A percentile compares a stretch with the other conserved stretches of the same genome.
Evolutionary conservation across 2,329 filamentous ascomycete species (phyloP).

Genomic region (Pezicula neosporulosa): DNA sequence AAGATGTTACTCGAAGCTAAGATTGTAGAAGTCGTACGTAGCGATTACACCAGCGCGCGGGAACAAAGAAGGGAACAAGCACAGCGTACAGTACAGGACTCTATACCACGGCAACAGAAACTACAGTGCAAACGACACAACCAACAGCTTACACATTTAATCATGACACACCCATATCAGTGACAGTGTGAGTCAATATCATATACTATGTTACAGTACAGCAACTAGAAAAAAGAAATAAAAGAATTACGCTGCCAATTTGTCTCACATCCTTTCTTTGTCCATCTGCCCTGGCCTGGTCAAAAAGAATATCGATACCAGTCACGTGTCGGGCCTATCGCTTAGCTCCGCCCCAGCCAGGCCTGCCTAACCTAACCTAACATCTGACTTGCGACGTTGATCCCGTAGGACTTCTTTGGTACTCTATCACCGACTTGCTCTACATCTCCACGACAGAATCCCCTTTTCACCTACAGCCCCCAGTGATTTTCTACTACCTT

Average conservation of each 20-base stretch:
- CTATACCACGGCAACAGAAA: too few species aligned
- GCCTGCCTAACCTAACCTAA: too few species aligned
- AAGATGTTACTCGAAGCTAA: neutral
- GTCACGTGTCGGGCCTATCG: neutral
- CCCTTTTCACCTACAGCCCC: conserved; percentile 13
- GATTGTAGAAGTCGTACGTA: too few species aligned
- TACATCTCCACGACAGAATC: conserved; percentile 7
- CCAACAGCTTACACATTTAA: too few species aligned
- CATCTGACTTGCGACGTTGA: conserved; percentile 2
- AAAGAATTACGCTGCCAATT: neutral
- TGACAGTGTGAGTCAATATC: too few species aligned
- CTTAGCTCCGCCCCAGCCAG: conserved; percentile 1
- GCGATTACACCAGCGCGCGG: too few species aligned
- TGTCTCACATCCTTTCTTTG: neutral
- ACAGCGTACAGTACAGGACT: too few species aligned
- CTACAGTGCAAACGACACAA: too few species aligned
- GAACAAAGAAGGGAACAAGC: too few species aligned
- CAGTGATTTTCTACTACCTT: neutral
- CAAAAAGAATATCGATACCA: neutral
- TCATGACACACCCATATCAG: neutral
- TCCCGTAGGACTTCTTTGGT: conserved; percentile 13
- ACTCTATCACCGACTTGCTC: conserved; percentile 6
- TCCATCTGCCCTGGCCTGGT: too few species aligned
- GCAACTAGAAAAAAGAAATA: too few species aligned
- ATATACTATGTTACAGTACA: too few species aligned